Conservation (phyloP, 805 yeast genomes). For the Cyberlindnera mycetangii region DNA sequence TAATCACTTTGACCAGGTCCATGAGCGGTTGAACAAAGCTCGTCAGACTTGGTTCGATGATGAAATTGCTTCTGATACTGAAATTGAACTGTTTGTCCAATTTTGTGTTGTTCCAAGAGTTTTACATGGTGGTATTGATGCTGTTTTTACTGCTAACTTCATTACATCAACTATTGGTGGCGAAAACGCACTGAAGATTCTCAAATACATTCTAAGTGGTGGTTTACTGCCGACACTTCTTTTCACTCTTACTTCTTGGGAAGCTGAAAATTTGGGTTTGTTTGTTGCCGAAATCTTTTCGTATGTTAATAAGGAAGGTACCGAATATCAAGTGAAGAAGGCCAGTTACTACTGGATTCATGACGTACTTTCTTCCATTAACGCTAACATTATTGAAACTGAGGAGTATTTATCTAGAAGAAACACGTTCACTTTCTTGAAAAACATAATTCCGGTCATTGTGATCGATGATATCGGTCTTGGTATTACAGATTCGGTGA, state of each 20-base stretch:
- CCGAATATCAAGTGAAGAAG: constrained; percentile 31
- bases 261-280: constrained; percentile 79
- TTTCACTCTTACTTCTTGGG: constrained; percentile 67
- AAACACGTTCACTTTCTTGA: constrained; percentile 75
- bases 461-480: constrained; percentile 62
- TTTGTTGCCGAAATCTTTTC: constrained; percentile 58
- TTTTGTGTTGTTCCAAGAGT: constrained; percentile 73
- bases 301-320: constrained; percentile 38
- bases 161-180: constrained; percentile 46
- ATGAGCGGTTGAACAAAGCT: constrained; percentile 30
- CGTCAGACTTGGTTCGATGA: constrained; percentile 41
- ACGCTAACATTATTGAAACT: constrained; percentile 29
- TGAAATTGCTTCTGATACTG: constrained; percentile 18
- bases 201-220: constrained; percentile 46
- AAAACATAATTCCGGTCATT: constrained; percentile 57
- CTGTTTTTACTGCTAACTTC: constrained; percentile 64
- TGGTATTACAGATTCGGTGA: constrained; percentile 43
- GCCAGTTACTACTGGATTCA: constrained; percentile 54
- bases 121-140: constrained; percentile 79
- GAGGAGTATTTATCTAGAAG: constrained; percentile 74
- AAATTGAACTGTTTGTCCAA: constrained; percentile 45
- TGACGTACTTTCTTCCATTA: constrained; percentile 35
- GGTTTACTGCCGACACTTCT: constrained; percentile 54
- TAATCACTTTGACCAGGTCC: constrained; percentile 31
- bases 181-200: constrained; percentile 38